Evolutionary conservation across 176 grass and related monocot species (phyloP), one percentile per base, ranked within the genome.

Genomic region (Aegilops umbellulata): DNA sequence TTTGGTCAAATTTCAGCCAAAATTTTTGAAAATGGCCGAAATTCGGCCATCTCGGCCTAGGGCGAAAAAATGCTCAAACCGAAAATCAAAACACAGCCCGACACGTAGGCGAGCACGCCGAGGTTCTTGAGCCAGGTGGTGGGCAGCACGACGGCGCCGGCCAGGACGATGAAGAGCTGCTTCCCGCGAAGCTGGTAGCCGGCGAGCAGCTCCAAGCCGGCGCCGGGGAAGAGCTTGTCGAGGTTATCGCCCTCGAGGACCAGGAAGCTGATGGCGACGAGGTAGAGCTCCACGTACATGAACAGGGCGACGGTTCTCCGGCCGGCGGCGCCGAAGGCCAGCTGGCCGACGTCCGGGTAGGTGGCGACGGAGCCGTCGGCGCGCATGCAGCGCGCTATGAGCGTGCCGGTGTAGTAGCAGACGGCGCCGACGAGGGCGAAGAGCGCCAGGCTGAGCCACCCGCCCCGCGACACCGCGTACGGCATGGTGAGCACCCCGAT

Each of bases 121-220:
- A 91, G 27, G 47, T 88, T 80, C 78, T 22, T 84, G n/a, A 87
- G 77, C 89, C 85, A 91, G 7, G 85, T 91, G 17, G 89, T 88
- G 0, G 89, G 89, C 61, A 91, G 86, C 58, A 91, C 85, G 69
- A 88, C 57, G n/a, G 57, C 66, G 10, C 80, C 85, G 17, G 81
- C 85, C 19, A 91, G 39, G 11, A 88, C 27, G 29, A 91, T 85
- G 53, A 88, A 91, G 13, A 84, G 72, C 30, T 91, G 77, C 69
- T 91, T 87, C 60, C 89, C 89, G 60, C 70, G 66, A 51, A 91
- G 39, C 26, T 16, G 36, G 64, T 88, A 88, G 24, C 89, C 2
- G 10, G 23, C 6, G n/a, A 5, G 6, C 13, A 35, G 6, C 13
- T 74, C n/a, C n/a, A 74, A 7, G 35, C 35, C 7, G 10, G 68